phyloP scores from a whole-genome alignment of 176 grass and related monocot genomes.

The Aegilops bicornis region DNA sequence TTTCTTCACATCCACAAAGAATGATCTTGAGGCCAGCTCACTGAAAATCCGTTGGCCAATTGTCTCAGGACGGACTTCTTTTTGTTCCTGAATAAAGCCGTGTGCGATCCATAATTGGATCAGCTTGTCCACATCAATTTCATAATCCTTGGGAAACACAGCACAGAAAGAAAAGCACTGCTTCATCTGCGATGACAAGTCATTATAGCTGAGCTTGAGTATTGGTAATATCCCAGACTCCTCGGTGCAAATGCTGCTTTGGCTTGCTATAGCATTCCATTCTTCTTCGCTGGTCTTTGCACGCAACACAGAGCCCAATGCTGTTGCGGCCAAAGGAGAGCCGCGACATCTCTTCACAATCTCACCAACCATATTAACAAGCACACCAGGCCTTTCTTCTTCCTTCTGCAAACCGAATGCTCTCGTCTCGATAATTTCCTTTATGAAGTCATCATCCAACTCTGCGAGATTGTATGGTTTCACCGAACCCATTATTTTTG shows the following conservation, averaged over 20 bases:
- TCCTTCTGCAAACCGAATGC: not conserved
- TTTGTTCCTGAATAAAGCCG: not conserved
- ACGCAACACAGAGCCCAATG: slow-evolving; percentile 9
- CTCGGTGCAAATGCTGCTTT: not conserved
- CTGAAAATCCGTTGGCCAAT: not conserved
- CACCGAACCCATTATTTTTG: not conserved
- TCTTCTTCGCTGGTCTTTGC: slow-evolving; percentile 3
- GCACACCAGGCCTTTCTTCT: not conserved
- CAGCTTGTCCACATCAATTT: not conserved
- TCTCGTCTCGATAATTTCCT: not conserved
- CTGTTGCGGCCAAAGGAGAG: slow-evolving; percentile 18
- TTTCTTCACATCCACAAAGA: not conserved
- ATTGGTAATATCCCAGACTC: not conserved
- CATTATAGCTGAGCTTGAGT: slow-evolving; percentile 18
- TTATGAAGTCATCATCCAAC: not conserved
- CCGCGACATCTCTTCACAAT: slow-evolving; percentile 13
- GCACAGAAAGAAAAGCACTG: not conserved
- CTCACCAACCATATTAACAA: not conserved
- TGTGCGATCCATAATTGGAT: not conserved
- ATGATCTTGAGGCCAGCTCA: not conserved
- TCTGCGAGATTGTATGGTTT: not conserved
- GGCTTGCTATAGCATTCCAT: not conserved
- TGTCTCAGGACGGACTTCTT: not conserved
- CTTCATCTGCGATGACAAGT: not conserved
- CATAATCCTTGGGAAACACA: not conserved